Evolutionary conservation across 495 filamentous ascomycete genomes (phyloP).

Genomic region (Penicillium herquei): DNA sequence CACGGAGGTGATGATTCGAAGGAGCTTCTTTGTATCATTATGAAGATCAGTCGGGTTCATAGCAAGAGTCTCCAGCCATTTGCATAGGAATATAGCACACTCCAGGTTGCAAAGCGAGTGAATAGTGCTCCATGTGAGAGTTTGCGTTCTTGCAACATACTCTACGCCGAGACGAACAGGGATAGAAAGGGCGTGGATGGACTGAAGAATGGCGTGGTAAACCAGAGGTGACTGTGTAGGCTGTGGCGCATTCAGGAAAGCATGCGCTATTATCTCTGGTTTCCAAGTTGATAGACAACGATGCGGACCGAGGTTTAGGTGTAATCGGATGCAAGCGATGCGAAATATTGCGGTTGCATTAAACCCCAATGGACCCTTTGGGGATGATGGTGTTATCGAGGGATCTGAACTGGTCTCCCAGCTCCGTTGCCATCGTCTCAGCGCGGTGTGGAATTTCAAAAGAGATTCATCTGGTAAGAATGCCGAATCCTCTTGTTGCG

Average conservation of each 20-base stretch:
- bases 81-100: constrained; percentile 10
- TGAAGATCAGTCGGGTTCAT: not conserved
- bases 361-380: constrained; percentile 36
- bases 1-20: constrained; percentile 3
- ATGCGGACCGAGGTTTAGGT: constrained; percentile 25
- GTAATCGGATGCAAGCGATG: constrained; percentile 35
- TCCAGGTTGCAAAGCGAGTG: constrained; percentile 34
- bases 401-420: constrained; percentile 36
- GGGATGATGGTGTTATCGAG: constrained; percentile 30
- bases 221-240: constrained; percentile 16
- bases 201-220: constrained; percentile 33
- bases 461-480: not conserved
- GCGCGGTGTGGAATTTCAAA: constrained; percentile 38
- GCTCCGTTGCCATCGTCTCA: constrained; percentile 29
- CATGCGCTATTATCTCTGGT: constrained; percentile 12
- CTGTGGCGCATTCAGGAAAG: constrained; percentile 11
- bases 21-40: not conserved
- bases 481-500: constrained; percentile 12
- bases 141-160: constrained; percentile 33
- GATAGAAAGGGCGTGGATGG: constrained; percentile 39
- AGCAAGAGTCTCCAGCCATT: constrained; percentile 12
- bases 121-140: constrained; percentile 38
- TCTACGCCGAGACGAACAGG: constrained; percentile 38
- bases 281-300: constrained; percentile 31
- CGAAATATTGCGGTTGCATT: constrained; percentile 39